Evolutionary conservation across 2,329 filamentous ascomycete species (phyloP), one percentile per base, ranked within the genome.

Genomic region (Aspergillus sergii): DNA sequence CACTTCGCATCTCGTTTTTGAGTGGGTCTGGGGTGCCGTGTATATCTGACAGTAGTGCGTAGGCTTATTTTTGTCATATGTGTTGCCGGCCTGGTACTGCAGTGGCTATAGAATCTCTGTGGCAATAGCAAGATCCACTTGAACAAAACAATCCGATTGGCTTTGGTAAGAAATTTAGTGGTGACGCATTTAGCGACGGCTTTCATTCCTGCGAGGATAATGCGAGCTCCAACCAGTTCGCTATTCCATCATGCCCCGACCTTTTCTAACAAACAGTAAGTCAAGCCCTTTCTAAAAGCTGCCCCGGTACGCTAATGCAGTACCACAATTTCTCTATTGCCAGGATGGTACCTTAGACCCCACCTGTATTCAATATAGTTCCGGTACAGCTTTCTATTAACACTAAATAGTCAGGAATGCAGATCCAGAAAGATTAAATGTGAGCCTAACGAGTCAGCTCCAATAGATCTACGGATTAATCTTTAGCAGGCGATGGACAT

Each of bases 361-460:
- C 45, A 26, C 6, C 28, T 16, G 11, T 11, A 19, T 10, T n/a
- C 28, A 23, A 11, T 32, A 10, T 34, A 2, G 16, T 4, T 14
- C 32, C 9, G n/a, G n/a, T 5, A 23, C 6, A 26, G 28, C 28
- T 32, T 32, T 32, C 11, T 19, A 32, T 21, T 55, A 39, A 55
- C 32, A 16, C 14, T 5, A 48, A 6, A 34, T 36, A 64, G 62
- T 46, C 46, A 64, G 32, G 19, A 39, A 28, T 64, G 62, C 32
- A 58, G 62, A n/a, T 54, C 19, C 30, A 55, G 62, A 41, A 64
- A 61, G 30, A 19, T 64, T 12, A 61, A 61, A 41, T 64, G 62
- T 64, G 11, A n/a, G 48, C 14, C 28, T 2, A 4, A 2, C 26
- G n/a, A 21, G 3, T 12, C 28, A 50, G 43, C 23, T n/a, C 2